Base-by-base conservation (phyloP, 805 yeast genomes). In the Metschnikowia kunwiensis region DNA sequence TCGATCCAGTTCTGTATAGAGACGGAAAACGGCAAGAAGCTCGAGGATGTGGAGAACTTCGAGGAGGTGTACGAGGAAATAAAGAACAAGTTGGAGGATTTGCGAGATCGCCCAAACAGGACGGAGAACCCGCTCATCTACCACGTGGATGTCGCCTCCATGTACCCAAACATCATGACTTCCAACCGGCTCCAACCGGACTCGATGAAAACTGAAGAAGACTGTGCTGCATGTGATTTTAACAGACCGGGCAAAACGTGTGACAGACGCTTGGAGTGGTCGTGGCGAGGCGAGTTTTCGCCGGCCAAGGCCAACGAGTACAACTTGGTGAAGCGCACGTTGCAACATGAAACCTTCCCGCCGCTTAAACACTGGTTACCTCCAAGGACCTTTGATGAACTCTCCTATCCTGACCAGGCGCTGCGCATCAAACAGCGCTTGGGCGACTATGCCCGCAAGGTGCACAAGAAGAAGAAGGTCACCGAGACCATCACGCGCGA, bases 91-190 rank as follows among this genome's bases (percentile, higher is more conserved):
- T 65, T 93, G 10, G 40, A 72, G n/a, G 84, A 72, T 2, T 61
- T 93, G 34, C 79, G 76, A 43, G 57, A 67, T 1, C 71, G 72
- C 24, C 89, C 91, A 1, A 69, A 69, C 24, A 70, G 97, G 48
- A 57, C 59, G 9, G 97, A 93, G 51, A 66, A 68, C 8, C 99
- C 99, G 0, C 67, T 86, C 30, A 93, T 93, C 45, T 93, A 94
- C 53, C 99, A 93, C 55, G 96, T 94, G 24, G 99, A 93, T 68
- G 99, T 93, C 33, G 97, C 99, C 1, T 93, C 98, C 1, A 93
- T 93, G 99, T 93, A 93, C 55, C 99, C 99, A 5, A 93, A 93
- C 55, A 93, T 93, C 57, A 93, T 93, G 97, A 87, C 96, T 5
- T 85, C 97, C 0, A 93, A 93, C 62, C 78, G 99, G 55, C 70